Evolutionary conservation across 2,329 filamentous ascomycete genomes (phyloP), one percentile per base, ranked within the genome.

Genomic region (Claviceps spartinae): DNA sequence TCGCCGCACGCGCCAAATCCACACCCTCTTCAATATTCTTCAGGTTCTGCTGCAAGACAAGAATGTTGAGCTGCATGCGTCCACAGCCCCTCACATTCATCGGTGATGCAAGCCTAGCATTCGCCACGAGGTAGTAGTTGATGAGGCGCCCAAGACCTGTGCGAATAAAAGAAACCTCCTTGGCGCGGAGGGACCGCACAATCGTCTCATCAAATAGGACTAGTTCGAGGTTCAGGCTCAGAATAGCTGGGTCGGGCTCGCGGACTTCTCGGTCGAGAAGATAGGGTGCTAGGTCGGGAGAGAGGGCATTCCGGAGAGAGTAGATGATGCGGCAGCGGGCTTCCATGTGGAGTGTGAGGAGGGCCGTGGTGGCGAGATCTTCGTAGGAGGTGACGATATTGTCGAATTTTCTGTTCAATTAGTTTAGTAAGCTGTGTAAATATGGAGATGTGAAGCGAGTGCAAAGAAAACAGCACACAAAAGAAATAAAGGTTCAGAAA

Each of bases 11-110:
- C 4, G 74, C 73, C 30, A 91, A 72, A 52, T 78, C 75, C 3
- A 86, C 83, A 8, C 77, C 78, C 2, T 79, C 74, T 66, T 93
- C 88, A 50, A 98, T 83, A 58, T 95, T 95, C 72, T 95, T 95
- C 52, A 98, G 79, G 61, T 95, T 96, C 65, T 98, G 93, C 69
- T 97, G 91, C 49, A 98, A 73, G 42, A 98, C 93, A 24, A 96
- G 77, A 48, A 96, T 88, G 65, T 98, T 95, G 61, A 97, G 80
- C 65, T 89, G 85, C 80, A 98, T 89, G 40, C 89, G 80, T n/a
- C 83, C 81, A 54, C 84, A 87, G 43, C 93, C 93, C 60, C 85
- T 80, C 40, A 70, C 72, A 65, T 98, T 96, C 82, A 98, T 91
- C 7, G 85, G 82, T 48, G 82, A 81, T 45, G 91, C 85, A 62